Base-by-base conservation (phyloP, 768 basidiomycete genomes). In the Mycena maculata region DNA sequence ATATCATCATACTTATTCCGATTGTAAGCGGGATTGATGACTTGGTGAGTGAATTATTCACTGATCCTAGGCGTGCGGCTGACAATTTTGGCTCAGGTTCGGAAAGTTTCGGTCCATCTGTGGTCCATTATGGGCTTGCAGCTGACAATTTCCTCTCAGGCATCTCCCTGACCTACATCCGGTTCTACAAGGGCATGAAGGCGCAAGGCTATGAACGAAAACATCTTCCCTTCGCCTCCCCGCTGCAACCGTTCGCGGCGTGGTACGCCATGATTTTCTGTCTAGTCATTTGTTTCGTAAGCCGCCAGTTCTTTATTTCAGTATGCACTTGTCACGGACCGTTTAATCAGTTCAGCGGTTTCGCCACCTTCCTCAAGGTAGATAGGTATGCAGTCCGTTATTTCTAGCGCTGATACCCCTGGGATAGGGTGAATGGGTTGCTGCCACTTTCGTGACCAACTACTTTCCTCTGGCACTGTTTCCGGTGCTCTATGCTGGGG, bases 101-200 rank as follows among this genome's bases (percentile, higher is more conserved):
- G 90, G 68, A 50, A 6, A 0, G 45, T 23, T 49, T 20, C 6
- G 6, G 13, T 22, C 41, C 47, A 2, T 16, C 11, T 20, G 4
- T 13, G 38, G 13, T 48, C 30, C 15, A n/a, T 27, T 13, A 11
- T 11, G 25, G 15, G 20, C 6, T 4, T 16, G 22, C n/a, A 18
- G 4, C 4, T 28, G 30, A 39, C 10, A 9, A 28, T 16, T 8
- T 38, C 5, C 10, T 1, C 12, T 12, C 25, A 58, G 66, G 88
- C 56, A 95, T 95, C 75, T 84, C 81, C 59, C 39, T 94, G 58
- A 91, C 91, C 16, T 94, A 93, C 75, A 68, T 93, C 59, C 91
- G 96, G 52, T 98, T 98, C 85, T 85, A 94, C 77, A 77, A 84
- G n/a, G 97, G 95, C 63, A 74, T 92, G 80, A 90, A 91, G 75